Base-by-base conservation (phyloP, 495 filamentous ascomycete genomes). In the Neurospora sp. region DNA sequence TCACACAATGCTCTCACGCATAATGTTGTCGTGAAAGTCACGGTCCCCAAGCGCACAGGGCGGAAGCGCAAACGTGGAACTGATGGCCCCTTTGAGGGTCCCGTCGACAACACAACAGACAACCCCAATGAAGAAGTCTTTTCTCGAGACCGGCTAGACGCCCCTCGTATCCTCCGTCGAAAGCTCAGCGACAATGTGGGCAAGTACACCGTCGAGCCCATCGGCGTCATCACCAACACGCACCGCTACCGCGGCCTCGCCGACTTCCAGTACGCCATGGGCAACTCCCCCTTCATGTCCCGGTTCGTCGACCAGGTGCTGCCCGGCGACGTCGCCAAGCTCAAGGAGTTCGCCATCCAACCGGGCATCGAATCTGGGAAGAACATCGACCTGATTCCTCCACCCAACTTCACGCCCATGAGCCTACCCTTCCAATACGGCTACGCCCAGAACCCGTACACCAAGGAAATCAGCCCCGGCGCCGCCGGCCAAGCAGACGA, bases 11-110 rank as follows among this genome's bases (percentile, higher is more conserved):
- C 89, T 7, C 76, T 85, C 40, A 91, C 94, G 4, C 92, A 92
- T 75, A 96, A 97, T 76, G 79, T 98, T 37, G 85, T 98, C 31
- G 85, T 99, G 34, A 94, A 94, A 82, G 86, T 99, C 66, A 93
- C 91, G 0, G 89, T 97, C 3, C 96, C 96, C 0, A 95, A 92
- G 80, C 84, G 92, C 62, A 96, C 93, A 7, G 93, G 94, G 4
- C 88, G 93, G 62, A 97, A 92, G 79, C 88, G 93, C 39, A 96
- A 93, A 81, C 84, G 89, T 69, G 93, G 92, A 8, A 90, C 89
- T 9, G 76, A 88, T 72, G 91, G 86, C 39, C 90, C 91, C 2
- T 97, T 91, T 76, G 78, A 80, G 17, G 79, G 77, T n/a, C 76
- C 77, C 13, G 24, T 31, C 28, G 28, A 66, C 54, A 54, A 9